These are phyloP conservation scores for Grifola frondosa DNA, from an alignment of 1,284 basidiomycete species.

Conservation along the genomic window DNA sequence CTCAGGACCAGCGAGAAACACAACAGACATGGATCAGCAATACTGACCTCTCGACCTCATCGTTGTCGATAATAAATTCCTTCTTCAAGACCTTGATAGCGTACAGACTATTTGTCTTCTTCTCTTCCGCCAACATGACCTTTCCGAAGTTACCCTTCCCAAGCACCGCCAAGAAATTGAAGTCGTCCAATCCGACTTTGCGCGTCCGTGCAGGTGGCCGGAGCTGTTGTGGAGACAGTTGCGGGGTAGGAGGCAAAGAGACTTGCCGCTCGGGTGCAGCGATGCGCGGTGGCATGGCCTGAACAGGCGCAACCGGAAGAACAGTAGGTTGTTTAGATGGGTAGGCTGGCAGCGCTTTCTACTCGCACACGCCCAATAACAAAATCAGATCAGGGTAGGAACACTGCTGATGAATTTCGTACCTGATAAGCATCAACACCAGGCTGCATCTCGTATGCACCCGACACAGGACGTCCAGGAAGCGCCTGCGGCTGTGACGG, in stretches of 20 bases:
- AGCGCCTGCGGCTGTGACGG: constrained; percentile 19
- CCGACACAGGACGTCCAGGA: constrained; percentile 15
- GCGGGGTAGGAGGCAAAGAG: constrained; percentile 23
- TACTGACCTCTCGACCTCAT: constrained; percentile 94
- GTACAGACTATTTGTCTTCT: constrained; percentile 83
- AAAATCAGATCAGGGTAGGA: neutral
- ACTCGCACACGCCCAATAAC: too few relatives aligned
- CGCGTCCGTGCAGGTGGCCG: constrained; percentile 52
- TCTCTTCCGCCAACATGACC: constrained; percentile 99
- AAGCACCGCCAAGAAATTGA: constrained; percentile 98
- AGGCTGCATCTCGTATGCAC: constrained; percentile 24
- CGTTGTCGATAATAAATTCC: constrained; percentile 99
- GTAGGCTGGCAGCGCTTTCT: constrained; percentile 22
- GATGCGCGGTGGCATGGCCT: constrained; percentile 16
- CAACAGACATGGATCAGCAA: constrained; percentile 1
- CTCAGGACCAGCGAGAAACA: constrained; percentile 2
- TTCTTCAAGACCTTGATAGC: constrained; percentile 99
- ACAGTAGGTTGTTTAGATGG: constrained; percentile 39
- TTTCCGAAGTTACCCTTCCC: constrained; percentile 99
- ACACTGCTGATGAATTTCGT: constrained; percentile 6
- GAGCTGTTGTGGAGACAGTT: constrained; percentile 23
- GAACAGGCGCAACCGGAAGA: constrained; percentile 17
- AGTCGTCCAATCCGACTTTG: constrained; percentile 96
- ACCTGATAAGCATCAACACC: constrained; percentile 29
- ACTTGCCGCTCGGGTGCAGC: constrained; percentile 27